Conservation (phyloP, 345 rosid genomes). For the Triadica sebifera region DNA sequence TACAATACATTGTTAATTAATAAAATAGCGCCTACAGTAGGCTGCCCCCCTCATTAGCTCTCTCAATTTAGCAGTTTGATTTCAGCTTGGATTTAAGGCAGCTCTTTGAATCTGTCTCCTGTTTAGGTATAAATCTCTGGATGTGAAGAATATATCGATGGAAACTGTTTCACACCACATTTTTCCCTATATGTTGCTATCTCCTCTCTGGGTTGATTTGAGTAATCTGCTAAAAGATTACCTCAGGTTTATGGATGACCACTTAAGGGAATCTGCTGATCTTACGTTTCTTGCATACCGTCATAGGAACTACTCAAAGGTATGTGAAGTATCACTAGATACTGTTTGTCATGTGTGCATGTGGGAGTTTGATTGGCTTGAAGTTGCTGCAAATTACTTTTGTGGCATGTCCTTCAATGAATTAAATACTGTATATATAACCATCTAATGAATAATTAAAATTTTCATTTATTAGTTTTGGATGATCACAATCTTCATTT, state of each 20-base stretch:
- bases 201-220: conserved; percentile 79
- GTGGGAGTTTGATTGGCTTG: background rate
- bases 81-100: background rate
- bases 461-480: background rate
- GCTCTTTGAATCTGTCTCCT: conserved; percentile 5
- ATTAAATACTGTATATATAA: background rate
- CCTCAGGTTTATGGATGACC: conserved; percentile 95
- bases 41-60: background rate
- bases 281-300: conserved; percentile 96
- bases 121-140: conserved; percentile 84
- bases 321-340: conserved; percentile 30
- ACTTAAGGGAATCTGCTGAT: conserved; percentile 93
- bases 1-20: background rate
- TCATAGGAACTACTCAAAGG: conserved; percentile 95
- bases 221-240: conserved; percentile 76
- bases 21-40: background rate
- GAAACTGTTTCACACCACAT: conserved; percentile 90
- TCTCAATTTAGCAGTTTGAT: background rate
- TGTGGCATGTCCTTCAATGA: background rate
- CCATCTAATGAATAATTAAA: background rate
- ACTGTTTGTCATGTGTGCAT: background rate
- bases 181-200: conserved; percentile 73
- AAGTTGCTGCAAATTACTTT: background rate
- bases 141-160: conserved; percentile 92
- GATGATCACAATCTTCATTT: background rate